A percentile compares a stretch with the other conserved stretches of the same genome.
phyloP scores from a whole-genome alignment of 495 filamentous ascomycete species.

The Xylaria palmicola region DNA sequence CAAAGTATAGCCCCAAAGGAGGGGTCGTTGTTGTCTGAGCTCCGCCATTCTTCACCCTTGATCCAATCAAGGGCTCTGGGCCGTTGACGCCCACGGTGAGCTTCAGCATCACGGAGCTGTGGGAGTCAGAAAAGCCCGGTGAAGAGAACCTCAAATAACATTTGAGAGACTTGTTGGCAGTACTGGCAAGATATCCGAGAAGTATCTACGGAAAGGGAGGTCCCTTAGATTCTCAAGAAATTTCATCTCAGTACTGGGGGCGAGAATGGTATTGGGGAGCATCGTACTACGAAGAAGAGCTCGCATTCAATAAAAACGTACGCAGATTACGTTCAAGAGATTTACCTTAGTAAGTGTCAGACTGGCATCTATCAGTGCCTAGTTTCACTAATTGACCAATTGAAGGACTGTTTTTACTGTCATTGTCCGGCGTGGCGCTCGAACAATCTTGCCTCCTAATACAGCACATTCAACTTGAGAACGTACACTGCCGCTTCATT shows the following conservation, averaged over 20 bases:
- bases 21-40: slow-evolving; percentile 63
- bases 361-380: neutral
- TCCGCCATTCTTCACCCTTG: slow-evolving; percentile 32
- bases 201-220: neutral
- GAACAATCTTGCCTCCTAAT: neutral
- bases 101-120: slow-evolving; percentile 1
- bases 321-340: neutral
- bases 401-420: neutral
- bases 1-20: slow-evolving; percentile 68
- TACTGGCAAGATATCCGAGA: neutral
- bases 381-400: neutral
- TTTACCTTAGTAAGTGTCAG: neutral
- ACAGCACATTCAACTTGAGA: neutral
- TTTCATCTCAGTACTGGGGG: slow-evolving; percentile 3
- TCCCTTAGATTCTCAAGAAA: neutral
- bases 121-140: neutral
- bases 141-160: neutral
- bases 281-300: slow-evolving; percentile 17
- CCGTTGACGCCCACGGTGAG: neutral
- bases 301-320: slow-evolving; percentile 12
- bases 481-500: neutral
- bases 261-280: slow-evolving; percentile 18
- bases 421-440: neutral
- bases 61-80: slow-evolving; percentile 30
- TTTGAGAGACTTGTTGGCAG: neutral